Evolutionary conservation across 495 filamentous ascomycete species (phyloP), one percentile per base, ranked within the genome.

Genomic region (Lophium mytilinum): DNA sequence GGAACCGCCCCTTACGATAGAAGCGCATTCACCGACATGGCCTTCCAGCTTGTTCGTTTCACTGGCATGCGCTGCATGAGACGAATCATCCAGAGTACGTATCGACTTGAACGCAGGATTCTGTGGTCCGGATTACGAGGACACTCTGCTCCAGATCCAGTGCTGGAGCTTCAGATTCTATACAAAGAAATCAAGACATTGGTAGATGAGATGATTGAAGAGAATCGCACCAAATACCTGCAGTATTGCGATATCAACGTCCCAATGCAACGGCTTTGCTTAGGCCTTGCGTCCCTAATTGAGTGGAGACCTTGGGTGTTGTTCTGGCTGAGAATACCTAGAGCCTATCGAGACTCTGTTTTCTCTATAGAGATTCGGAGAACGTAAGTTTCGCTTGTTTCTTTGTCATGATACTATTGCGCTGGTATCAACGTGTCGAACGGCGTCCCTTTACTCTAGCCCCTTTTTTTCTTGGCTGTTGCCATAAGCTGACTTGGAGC

Each of bases 311-410:
- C 54, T 42, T 65, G 57, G 34, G 43, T 65, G 1, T n/a, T 65
- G 19, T 65, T 65, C 47, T 65, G 62, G 62, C 48, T 65, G 15
- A 53, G 62, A 19, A 65, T 61, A 53, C 62, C 62, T 30, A 49
- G 62, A 53, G 57, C 54, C 1, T 65, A 61, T 48, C 53, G 62
- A 9, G 58, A 65, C 18, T 37, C 53, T 5, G 62, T 65, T 18
- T 65, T 65, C 37, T 55, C 62, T 11, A 55, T 37, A 10, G 54
- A 65, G 14, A 52, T 65, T 36, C 53, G 62, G n/a, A 61, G 53
- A 55, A 55, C 52, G 62, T 65, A 17, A 58, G 62, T 55, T 12
- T 7, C 4, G 14, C 34, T 19, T 10, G 24, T 9, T 46, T 47
- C 14, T 8, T 37, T 45, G 15, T 18, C 24, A 14, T n/a, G n/a